These are phyloP conservation scores for Serendipita indica DNA, from an alignment of 768 basidiomycete genomes.

Conservation along the genomic window DNA sequence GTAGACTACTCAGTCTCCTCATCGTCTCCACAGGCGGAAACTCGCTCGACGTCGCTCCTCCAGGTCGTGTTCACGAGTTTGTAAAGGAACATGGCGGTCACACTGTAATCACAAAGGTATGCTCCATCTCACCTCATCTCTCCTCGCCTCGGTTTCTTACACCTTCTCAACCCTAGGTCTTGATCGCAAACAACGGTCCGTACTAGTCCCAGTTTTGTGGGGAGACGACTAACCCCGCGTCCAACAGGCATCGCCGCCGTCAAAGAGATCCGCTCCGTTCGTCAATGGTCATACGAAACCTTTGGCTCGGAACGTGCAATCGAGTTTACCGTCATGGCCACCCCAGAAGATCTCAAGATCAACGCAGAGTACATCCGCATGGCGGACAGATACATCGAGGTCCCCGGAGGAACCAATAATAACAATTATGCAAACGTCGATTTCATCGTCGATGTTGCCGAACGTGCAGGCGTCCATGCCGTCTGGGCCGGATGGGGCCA, in stretches of 20 bases:
- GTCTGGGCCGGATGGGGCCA: constrained; percentile 99
- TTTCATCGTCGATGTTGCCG: constrained; percentile 94
- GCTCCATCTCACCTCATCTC: constrained; percentile 15
- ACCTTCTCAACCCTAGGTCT: constrained; percentile 41
- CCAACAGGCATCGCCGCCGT: constrained; percentile 88
- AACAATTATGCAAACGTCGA: constrained; percentile 99
- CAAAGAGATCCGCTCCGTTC: constrained; percentile 95
- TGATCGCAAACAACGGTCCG: constrained; percentile 95
- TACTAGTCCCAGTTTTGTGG: constrained; percentile 2
- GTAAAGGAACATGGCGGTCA: constrained; percentile 86
- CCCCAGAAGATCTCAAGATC: constrained; percentile 94
- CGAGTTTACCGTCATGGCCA: constrained; percentile 99
- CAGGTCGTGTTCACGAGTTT: constrained; percentile 75
- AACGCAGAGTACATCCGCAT: constrained; percentile 99
- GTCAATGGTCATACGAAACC: constrained; percentile 99
- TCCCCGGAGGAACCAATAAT: constrained; percentile 96
- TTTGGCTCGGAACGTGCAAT: constrained; percentile 92
- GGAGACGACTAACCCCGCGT: background rate
- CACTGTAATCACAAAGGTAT: constrained; percentile 94
- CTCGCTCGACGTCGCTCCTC: constrained; percentile 67
- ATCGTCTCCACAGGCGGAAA: constrained; percentile 61
- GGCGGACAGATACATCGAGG: constrained; percentile 98
- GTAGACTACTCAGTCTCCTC: constrained; percentile 3
- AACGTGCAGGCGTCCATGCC: constrained; percentile 92
- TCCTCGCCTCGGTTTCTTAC: background rate